Conservation (phyloP, 495 filamentous ascomycete species). For the Aspergillus mulundensis region DNA sequence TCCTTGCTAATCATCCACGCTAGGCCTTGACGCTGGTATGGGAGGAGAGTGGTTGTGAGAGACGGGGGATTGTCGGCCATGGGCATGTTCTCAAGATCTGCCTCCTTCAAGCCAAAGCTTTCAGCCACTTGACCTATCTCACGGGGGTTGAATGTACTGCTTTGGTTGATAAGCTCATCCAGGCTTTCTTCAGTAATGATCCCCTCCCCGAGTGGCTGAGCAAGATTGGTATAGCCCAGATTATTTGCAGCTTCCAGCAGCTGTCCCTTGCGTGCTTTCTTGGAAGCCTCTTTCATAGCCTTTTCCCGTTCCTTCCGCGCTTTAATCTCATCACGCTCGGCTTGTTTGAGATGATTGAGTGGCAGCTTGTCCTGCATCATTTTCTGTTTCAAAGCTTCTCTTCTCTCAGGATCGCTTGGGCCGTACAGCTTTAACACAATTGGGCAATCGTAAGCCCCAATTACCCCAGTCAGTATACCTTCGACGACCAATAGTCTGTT, state of each 20-base stretch:
- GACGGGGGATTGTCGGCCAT: slow-evolving; percentile 61
- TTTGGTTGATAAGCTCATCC: slow-evolving; percentile 61
- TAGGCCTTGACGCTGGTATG: slow-evolving; percentile 80
- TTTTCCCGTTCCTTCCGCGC: slow-evolving; percentile 33
- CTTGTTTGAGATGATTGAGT: slow-evolving; percentile 33
- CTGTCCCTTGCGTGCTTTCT: slow-evolving; percentile 37
- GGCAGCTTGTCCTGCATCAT: slow-evolving; percentile 63
- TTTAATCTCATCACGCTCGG: slow-evolving; percentile 30
- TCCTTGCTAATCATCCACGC: slow-evolving; percentile 81
- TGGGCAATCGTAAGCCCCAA: slow-evolving; percentile 65
- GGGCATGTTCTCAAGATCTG: slow-evolving; percentile 68
- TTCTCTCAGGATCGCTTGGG: slow-evolving; percentile 48
- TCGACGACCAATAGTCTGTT: slow-evolving; percentile 55
- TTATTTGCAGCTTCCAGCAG: slow-evolving; percentile 27
- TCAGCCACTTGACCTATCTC: slow-evolving; percentile 65
- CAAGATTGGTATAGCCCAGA: slow-evolving; percentile 31
- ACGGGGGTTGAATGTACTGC: slow-evolving; percentile 65
- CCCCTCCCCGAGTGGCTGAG: slow-evolving; percentile 17
- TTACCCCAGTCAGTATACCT: slow-evolving; percentile 59
- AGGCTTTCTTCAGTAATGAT: slow-evolving; percentile 36
- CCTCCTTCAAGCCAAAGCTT: slow-evolving; percentile 64
- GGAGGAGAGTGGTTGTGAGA: slow-evolving; percentile 64
- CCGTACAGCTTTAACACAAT: slow-evolving; percentile 65
- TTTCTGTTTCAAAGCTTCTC: slow-evolving; percentile 50
- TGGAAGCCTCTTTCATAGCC: slow-evolving; percentile 48